These are phyloP conservation scores for Kodamaea leandrae DNA, from an alignment of 805 yeast species.

Conservation along the genomic window DNA sequence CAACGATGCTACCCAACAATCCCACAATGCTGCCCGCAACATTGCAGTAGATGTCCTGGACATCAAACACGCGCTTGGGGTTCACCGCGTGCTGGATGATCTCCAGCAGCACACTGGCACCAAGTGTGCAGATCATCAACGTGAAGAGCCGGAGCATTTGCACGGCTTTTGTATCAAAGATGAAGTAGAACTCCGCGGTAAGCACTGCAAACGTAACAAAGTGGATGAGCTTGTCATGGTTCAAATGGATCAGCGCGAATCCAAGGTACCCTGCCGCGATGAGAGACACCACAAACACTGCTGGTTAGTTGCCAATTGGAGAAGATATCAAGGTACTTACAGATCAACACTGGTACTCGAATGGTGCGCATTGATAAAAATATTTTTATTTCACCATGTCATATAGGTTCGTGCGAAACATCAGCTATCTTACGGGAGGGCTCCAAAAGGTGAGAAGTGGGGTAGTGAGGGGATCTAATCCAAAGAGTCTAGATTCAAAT, in stretches of 20 bases:
- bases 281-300: slow-evolving; percentile 28
- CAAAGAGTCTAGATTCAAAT: no score
- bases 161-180: slow-evolving; percentile 33
- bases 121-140: slow-evolving; percentile 43
- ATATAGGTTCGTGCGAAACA: not conserved
- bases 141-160: slow-evolving; percentile 16
- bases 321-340: slow-evolving; percentile 12
- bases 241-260: slow-evolving; percentile 45
- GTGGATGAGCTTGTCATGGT: slow-evolving; percentile 53
- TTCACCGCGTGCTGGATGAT: slow-evolving; percentile 46
- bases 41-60: slow-evolving; percentile 42
- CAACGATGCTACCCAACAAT: slow-evolving; percentile 13
- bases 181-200: slow-evolving; percentile 48
- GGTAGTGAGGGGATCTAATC: no score
- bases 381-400: no score
- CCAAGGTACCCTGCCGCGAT: slow-evolving; percentile 46
- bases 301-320: slow-evolving; percentile 2
- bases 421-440: slow-evolving; percentile 10
- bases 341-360: slow-evolving; percentile 9
- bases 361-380: slow-evolving; percentile 3
- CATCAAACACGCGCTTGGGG: slow-evolving; percentile 49
- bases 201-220: slow-evolving; percentile 45
- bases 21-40: slow-evolving; percentile 32
- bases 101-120: slow-evolving; percentile 51
- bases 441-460: not conserved